These are phyloP conservation scores for Anthracocystis setariae DNA, from an alignment of 1,284 basidiomycete genomes.

Conservation along the genomic window DNA sequence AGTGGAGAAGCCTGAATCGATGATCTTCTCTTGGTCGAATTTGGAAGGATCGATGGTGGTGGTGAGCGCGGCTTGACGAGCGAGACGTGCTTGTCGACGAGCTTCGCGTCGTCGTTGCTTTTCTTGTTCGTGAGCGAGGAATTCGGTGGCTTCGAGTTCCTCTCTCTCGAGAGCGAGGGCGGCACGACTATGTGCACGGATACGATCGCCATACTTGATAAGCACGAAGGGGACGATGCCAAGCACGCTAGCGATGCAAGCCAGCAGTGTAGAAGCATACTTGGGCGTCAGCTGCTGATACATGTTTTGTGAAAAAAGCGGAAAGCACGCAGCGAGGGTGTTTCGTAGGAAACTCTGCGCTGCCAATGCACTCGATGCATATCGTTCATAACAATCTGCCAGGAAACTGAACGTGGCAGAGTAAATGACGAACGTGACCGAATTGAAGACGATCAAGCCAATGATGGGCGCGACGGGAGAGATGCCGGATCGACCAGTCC, in stretches of 20 bases:
- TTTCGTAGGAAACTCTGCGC: constrained; percentile 58
- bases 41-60: not conserved
- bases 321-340: constrained; percentile 49
- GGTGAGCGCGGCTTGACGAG: constrained; percentile 9
- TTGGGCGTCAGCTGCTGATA: constrained; percentile 56
- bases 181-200: constrained; percentile 45
- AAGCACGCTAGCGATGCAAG: constrained; percentile 48
- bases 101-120: constrained; percentile 28
- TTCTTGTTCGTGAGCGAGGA: constrained; percentile 21
- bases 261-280: constrained; percentile 62
- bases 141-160: constrained; percentile 37
- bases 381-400: constrained; percentile 58
- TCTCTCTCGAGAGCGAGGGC: constrained; percentile 51
- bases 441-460: constrained; percentile 44
- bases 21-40: constrained; percentile 28
- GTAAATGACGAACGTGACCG: constrained; percentile 41
- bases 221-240: constrained; percentile 63
- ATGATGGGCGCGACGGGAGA: constrained; percentile 49
- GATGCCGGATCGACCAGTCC: constrained; percentile 42
- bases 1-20: constrained; percentile 6
- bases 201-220: constrained; percentile 54
- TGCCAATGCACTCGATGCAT: constrained; percentile 63
- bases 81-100: constrained; percentile 12
- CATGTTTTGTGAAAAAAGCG: constrained; percentile 48
- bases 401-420: constrained; percentile 50